Conservation (phyloP, 2,329 filamentous ascomycete species). For the Paracoccidioides brasiliensis region DNA sequence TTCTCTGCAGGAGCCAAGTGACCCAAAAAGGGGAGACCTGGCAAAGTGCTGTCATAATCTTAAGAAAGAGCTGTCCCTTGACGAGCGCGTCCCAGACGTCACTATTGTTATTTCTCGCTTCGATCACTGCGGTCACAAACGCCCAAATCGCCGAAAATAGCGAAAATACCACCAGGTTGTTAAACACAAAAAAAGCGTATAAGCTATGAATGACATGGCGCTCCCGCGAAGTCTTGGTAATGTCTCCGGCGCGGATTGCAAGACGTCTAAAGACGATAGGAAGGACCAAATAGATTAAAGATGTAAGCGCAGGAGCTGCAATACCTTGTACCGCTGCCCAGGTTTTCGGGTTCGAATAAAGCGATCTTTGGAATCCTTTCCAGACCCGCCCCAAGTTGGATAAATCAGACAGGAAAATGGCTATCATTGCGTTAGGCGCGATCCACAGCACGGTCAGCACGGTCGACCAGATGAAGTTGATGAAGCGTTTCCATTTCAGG, state of each 20-base stretch:
- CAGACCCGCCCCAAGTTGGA: conserved; percentile 68
- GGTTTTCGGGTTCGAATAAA: conserved; percentile 49
- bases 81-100: conserved; percentile 58
- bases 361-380: conserved; percentile 54
- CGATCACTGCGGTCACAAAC: conserved; percentile 54
- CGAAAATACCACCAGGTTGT: conserved; percentile 90
- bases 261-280: conserved; percentile 85
- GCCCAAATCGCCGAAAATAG: conserved; percentile 73
- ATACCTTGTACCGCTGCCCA: conserved; percentile 93
- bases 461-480: conserved; percentile 74
- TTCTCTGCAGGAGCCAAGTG: conserved; percentile 82
- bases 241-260: conserved; percentile 69
- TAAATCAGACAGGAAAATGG: conserved; percentile 82
- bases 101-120: conserved; percentile 42
- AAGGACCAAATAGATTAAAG: conserved; percentile 71
- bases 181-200: conserved; percentile 93
- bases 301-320: conserved; percentile 72
- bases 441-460: conserved; percentile 76
- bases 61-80: conserved; percentile 47
- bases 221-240: conserved; percentile 84
- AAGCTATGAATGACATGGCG: conserved; percentile 81
- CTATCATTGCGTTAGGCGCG: conserved; percentile 84
- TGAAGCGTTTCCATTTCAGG: conserved; percentile 57
- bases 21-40: conserved; percentile 84
- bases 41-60: conserved; percentile 63